Evolutionary conservation across 139 green algal genomes (phyloP).

Genomic region (Chlorella sp.): DNA sequence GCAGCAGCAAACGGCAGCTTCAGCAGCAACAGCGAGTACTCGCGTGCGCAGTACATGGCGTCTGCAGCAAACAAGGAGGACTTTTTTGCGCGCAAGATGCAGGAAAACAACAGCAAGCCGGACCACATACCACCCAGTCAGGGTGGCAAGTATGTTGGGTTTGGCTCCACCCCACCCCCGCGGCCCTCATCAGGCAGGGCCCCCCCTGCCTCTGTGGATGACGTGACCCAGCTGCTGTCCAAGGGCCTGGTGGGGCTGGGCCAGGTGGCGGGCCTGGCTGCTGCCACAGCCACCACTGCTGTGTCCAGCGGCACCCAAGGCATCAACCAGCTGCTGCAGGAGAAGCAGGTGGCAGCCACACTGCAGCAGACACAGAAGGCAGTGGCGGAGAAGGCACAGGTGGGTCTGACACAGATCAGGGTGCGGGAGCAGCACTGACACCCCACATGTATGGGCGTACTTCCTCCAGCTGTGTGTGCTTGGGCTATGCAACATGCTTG

Average conservation of each 20-base stretch:
- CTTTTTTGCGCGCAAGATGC: conserved; percentile 84
- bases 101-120: conserved; percentile 77
- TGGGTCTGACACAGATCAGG: no score
- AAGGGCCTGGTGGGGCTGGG: no score
- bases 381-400: conserved; percentile 32
- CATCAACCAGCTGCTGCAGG: conserved; percentile 28
- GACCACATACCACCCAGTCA: conserved; percentile 84
- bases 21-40: conserved; percentile 77
- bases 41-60: conserved; percentile 54
- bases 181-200: conserved; percentile 3
- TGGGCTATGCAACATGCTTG: no score
- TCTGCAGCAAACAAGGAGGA: conserved; percentile 78
- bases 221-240: conserved; percentile 38
- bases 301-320: conserved; percentile 15
- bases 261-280: no score
- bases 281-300: no score
- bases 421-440: no score
- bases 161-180: conserved; percentile 67
- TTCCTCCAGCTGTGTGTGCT: no score
- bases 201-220: neutral
- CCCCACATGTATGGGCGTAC: no score
- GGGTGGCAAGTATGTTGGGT: conserved; percentile 97
- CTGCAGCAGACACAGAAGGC: conserved; percentile 34
- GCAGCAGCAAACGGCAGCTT: no score
- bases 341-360: conserved; percentile 44